Base-by-base conservation (phyloP, 495 filamentous ascomycete species). In the Daldinia childiae region DNA sequence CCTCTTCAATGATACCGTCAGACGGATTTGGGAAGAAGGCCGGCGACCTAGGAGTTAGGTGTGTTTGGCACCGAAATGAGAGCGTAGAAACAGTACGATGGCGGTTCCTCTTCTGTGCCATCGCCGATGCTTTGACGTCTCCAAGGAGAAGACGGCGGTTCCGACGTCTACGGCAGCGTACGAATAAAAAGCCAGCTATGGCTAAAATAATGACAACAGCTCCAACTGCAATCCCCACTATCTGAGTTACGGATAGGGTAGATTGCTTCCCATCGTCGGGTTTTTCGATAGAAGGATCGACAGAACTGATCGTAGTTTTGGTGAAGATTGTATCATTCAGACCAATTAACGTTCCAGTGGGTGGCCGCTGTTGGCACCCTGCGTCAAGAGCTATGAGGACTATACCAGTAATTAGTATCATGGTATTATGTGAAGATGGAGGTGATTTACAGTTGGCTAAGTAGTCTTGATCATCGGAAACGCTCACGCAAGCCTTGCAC, bases 251-350 rank as follows among this genome's bases (percentile, higher is more conserved):
- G 0, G 79, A 58, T 3, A 83, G 36, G 11, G 54, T 1, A 12
- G 78, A 32, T 32, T 51, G 21, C 1, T 74, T 50, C 6, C 66
- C 36, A 0, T 69, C 61, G 19, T 74, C 39, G 4, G 61, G n/a
- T 0, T 74, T 45, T 1, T 64, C 71, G 1, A 69, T 27, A 21
- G 52, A 27, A 15, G 81, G 79, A 54, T 84, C 79, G 65, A 82
- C 78, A 17, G 86, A 80, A 58, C 70, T 79, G 56, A 87, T 78
- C 11, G n/a, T 45, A 3, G 72, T 74, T 1, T 50, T 64, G 21
- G 83, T 79, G 64, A 88, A 87, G 62, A 87, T 58, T 11, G 80
- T 83, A 41, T 82, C 85, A 64, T 80, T 81, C 19, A 87, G 62
- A 19, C 81, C 80, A 26, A 88, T 66, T 15, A 76, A 58, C 9